Conservation (phyloP, 768 basidiomycete genomes). For the Auriscalpium microsporum region DNA sequence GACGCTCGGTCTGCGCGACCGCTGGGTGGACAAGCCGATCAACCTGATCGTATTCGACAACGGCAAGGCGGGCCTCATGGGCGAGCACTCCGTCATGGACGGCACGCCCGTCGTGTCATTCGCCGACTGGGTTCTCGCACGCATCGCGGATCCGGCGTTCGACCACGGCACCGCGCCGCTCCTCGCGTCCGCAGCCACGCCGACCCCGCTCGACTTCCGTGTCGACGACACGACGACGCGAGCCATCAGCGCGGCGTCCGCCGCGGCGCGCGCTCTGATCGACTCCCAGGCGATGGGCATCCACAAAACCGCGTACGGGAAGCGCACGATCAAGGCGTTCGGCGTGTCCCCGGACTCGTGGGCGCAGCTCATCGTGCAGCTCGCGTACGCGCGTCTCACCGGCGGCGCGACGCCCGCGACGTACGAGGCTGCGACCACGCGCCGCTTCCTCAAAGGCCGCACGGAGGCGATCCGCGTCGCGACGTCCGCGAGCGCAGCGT, state of each 20-base stretch:
- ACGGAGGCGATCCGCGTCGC: conserved; percentile 92
- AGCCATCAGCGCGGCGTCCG: conserved; percentile 51
- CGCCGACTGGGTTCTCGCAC: conserved; percentile 59
- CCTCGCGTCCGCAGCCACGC: conserved; percentile 20
- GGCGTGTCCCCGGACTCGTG: conserved; percentile 91
- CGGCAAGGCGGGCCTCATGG: conserved; percentile 76
- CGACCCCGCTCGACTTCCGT: conserved; percentile 56
- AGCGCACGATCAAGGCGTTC: conserved; percentile 76
- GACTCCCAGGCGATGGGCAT: conserved; percentile 56
- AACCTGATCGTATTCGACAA: conserved; percentile 85
- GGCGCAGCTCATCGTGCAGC: conserved; percentile 87
- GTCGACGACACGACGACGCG: conserved; percentile 36
- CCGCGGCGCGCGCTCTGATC: conserved; percentile 47
- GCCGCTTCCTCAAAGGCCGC: conserved; percentile 79
- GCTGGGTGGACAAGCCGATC: conserved; percentile 87
- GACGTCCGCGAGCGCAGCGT: conserved; percentile 66
- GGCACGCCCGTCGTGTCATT: conserved; percentile 74
- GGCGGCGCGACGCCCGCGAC: conserved; percentile 46
- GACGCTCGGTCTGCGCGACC: conserved; percentile 50
- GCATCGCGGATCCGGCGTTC: conserved; percentile 51
- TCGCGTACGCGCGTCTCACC: conserved; percentile 74
- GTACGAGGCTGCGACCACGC: conserved; percentile 93
- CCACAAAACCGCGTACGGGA: conserved; percentile 70
- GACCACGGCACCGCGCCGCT: conserved; percentile 41
- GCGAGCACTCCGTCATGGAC: conserved; percentile 90